phyloP scores from a whole-genome alignment of 345 rosid genomes.

The Citrus unshiu region DNA sequence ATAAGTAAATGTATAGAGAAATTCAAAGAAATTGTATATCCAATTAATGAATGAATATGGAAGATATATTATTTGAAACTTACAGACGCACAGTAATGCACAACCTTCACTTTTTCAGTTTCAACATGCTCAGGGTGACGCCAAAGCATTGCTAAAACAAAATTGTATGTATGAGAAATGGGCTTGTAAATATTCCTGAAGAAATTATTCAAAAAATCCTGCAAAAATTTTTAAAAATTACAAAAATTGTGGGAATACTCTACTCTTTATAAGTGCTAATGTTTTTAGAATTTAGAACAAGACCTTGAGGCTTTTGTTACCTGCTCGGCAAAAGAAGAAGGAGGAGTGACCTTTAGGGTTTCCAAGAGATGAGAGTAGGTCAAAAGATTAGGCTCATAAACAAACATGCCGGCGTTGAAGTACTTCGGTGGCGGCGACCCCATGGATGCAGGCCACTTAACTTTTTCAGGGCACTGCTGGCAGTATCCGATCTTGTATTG shows the following conservation, averaged over 20 bases:
- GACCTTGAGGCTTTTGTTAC: slow-evolving; percentile 15
- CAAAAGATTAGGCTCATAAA: slow-evolving; percentile 44
- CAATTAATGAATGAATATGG: too few species aligned
- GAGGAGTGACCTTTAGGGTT: slow-evolving; percentile 35
- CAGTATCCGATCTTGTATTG: slow-evolving; percentile 60
- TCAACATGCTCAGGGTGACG: slow-evolving; percentile 61
- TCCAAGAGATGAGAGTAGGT: slow-evolving; percentile 41
- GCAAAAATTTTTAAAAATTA: neutral
- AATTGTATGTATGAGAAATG: slow-evolving; percentile 42
- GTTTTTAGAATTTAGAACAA: neutral
- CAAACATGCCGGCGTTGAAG: slow-evolving; percentile 72
- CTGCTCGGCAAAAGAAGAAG: slow-evolving; percentile 70
- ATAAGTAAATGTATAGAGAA: too few species aligned
- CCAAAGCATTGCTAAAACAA: slow-evolving; percentile 63
- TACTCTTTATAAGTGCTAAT: too few species aligned
- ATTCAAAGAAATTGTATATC: neutral
- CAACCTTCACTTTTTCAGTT: slow-evolving; percentile 45
- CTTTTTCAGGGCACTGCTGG: slow-evolving; percentile 56
- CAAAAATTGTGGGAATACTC: too few species aligned
- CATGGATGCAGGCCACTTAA: slow-evolving; percentile 44
- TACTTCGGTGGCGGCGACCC: slow-evolving; percentile 48
- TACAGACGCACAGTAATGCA: slow-evolving; percentile 61
- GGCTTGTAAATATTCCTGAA: slow-evolving; percentile 53
- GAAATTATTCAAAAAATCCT: slow-evolving; percentile 60
- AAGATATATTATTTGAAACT: neutral